Conservation (phyloP, 345 rosid genomes). For the Lumnitzera racemosa region DNA sequence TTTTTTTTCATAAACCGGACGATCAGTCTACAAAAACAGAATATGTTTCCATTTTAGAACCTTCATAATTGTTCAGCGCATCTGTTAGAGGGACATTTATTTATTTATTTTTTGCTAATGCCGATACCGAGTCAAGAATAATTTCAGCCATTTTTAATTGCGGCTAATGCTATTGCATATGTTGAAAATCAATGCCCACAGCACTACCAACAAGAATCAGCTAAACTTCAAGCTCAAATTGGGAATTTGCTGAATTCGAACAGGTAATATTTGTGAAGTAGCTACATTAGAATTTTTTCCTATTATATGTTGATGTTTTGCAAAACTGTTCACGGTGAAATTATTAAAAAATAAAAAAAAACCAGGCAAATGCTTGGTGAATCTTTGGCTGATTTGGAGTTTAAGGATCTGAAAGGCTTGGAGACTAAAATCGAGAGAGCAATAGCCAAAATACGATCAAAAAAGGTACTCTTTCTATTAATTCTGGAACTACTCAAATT, state of each 20-base stretch:
- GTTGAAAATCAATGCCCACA: slow-evolving; percentile 12
- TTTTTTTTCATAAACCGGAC: too few species aligned
- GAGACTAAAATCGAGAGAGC: slow-evolving; percentile 73
- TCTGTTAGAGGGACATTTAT: too few species aligned
- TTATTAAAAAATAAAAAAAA: background rate
- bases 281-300: background rate
- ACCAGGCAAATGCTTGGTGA: slow-evolving; percentile 85
- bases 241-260: slow-evolving; percentile 57
- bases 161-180: background rate
- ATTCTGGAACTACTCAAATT: background rate
- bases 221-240: slow-evolving; percentile 59
- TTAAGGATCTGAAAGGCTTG: slow-evolving; percentile 59
- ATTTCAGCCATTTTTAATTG: background rate
- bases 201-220: slow-evolving; percentile 90
- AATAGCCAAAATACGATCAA: slow-evolving; percentile 75
- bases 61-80: too few species aligned
- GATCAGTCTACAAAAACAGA: too few species aligned
- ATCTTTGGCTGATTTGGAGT: slow-evolving; percentile 33
- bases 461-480: slow-evolving; percentile 42
- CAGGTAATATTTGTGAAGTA: slow-evolving; percentile 33
- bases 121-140: too few species aligned
- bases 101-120: too few species aligned
- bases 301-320: background rate
- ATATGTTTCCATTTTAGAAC: too few species aligned
- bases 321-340: background rate